phyloP scores from a whole-genome alignment of 2,329 filamentous ascomycete genomes.

The Rugonectria rugulosa region DNA sequence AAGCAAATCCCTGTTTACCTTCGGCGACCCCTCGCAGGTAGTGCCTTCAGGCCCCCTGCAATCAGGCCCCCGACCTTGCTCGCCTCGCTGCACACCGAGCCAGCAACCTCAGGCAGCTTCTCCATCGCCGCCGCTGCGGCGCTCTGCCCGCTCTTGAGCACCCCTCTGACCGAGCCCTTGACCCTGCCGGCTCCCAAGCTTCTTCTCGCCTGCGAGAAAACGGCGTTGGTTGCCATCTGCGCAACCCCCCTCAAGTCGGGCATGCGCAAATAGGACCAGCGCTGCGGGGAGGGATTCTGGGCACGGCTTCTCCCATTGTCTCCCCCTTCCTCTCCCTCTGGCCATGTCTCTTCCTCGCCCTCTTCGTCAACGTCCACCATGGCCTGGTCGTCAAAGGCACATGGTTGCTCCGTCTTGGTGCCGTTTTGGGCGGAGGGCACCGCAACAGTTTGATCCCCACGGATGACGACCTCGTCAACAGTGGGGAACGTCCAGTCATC shows the following conservation, averaged over 20 bases:
- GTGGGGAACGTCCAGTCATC: neutral
- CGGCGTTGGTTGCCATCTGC: no score
- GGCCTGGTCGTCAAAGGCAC: neutral
- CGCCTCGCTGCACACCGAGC: neutral
- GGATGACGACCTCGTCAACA: neutral
- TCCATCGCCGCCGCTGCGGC: neutral
- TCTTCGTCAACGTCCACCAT: neutral
- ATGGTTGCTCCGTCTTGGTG: neutral
- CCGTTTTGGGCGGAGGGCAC: neutral
- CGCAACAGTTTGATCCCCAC: neutral
- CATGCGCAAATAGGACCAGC: no score
- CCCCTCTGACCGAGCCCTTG: no score
- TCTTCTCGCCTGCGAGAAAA: slow-evolving; percentile 11
- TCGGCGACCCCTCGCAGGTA: slow-evolving; percentile 26
- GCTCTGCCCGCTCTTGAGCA: slow-evolving; percentile 3
- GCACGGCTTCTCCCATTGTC: neutral
- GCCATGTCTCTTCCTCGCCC: neutral
- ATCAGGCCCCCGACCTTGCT: slow-evolving; percentile 1
- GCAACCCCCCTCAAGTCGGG: no score
- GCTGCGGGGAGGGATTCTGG: no score
- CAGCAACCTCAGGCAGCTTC: slow-evolving; percentile 13
- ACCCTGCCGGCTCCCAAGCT: slow-evolving; percentile 4
- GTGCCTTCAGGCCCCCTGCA: slow-evolving; percentile 16
- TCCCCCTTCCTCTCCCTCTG: neutral
- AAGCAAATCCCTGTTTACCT: no score